Conservation (phyloP, 352 stramenopile species). For the Phytopythium vexans region DNA sequence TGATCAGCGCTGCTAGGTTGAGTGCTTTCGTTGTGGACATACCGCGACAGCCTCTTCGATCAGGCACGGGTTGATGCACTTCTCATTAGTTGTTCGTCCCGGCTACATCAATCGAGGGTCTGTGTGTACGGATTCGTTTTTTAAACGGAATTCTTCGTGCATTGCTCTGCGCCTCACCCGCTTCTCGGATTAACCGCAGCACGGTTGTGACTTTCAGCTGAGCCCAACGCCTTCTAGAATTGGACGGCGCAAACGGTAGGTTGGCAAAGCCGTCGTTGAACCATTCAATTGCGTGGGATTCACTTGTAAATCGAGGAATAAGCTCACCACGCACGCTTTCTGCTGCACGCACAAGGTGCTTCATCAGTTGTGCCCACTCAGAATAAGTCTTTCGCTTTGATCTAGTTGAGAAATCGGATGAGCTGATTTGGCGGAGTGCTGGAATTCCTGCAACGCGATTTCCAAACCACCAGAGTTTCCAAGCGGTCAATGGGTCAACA, state of each 20-base stretch:
- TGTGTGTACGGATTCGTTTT: no score
- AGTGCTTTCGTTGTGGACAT: no score
- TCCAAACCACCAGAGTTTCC: constrained; percentile 1
- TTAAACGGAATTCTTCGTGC: neutral
- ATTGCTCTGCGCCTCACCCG: neutral
- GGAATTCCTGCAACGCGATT: neutral
- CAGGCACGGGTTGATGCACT: no score
- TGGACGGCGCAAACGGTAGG: neutral
- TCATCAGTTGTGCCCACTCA: neutral
- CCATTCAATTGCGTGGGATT: neutral
- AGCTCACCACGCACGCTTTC: neutral
- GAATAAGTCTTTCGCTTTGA: neutral
- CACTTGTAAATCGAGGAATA: neutral
- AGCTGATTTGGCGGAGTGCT: neutral
- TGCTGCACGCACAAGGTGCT: neutral
- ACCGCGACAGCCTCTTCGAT: no score
- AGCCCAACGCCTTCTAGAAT: neutral
- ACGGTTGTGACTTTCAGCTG: neutral
- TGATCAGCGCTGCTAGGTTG: no score
- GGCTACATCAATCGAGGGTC: no score
- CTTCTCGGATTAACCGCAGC: neutral
- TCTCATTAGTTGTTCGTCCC: no score
- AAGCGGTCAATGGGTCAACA: neutral
- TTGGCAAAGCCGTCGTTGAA: neutral
- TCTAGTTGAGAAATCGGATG: neutral